Evolutionary conservation across 495 filamentous ascomycete genomes (phyloP), one percentile per base, ranked within the genome.

Genomic region (Penicillium mononematosum): DNA sequence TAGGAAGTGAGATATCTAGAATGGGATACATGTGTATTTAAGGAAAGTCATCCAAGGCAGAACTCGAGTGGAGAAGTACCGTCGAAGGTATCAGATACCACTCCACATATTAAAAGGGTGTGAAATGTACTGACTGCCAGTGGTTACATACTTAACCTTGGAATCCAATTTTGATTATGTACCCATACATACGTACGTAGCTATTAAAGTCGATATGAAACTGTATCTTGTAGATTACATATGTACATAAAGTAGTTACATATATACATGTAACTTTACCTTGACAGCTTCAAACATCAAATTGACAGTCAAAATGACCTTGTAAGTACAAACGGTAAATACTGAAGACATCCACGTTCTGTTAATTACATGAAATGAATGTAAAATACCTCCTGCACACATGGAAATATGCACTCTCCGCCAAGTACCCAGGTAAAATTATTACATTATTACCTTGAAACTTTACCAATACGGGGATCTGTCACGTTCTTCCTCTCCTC

Each of bases 401-500:
- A 19, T 20, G 19, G 4, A 38, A 5, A 2, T n/a, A 55, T 11
- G 48, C 16, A 50, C 22, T 22, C n/a, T 12, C 16, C 27, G 8
- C 22, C 16, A 16, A 19, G 17, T 19, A 16, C 27, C 6, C 14
- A 12, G n/a, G 36, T 52, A 42, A 52, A n/a, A 0, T n/a, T 17
- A 12, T 24, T 38, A 38, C 17, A 2, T n/a, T 17, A 12, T 24
- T 38, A 38, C 17, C 31, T 20, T 10, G n/a, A 53, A 34, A 34
- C 16, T 20, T 39, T 43, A 55, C 44, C 55, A 38, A 43, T 52
- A 34, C 50, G 25, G 31, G 36, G 54, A 43, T 6, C 47, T 24
- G 55, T 55, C 62, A 60, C 56, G 59, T 65, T 65, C 60, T 60
- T 50, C 53, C 46, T 55, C 58, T 56, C 55, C 65, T 56, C 57